A percentile compares a stretch with the other conserved stretches of the same genome.
Evolutionary conservation across 257 asterid genomes (phyloP).

Genomic region (Solanum boliviense): DNA sequence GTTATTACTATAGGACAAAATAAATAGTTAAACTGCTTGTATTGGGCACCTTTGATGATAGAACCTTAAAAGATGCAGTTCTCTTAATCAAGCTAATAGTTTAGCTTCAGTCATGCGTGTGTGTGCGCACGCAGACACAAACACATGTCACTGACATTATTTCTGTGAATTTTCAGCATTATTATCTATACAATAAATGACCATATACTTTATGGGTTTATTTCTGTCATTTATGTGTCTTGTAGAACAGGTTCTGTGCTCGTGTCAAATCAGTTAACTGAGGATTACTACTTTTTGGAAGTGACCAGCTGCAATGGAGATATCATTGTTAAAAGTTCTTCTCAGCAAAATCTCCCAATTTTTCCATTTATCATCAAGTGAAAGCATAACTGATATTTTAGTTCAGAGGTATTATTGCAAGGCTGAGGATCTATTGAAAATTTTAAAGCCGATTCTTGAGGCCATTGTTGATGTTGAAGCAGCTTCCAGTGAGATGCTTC

Average conservation of each 20-base stretch:
- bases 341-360: constrained; percentile 15
- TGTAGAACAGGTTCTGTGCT: background rate
- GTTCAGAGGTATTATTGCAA: constrained; percentile 14
- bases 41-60: background rate
- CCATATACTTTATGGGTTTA: background rate
- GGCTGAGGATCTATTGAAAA: constrained; percentile 19
- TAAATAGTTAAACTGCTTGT: background rate
- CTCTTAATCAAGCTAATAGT: background rate
- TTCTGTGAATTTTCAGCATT: background rate
- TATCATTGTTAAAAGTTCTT: constrained; percentile 13
- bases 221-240: background rate
- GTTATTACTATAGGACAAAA: background rate
- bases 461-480: constrained; percentile 15
- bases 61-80: background rate
- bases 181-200: background rate
- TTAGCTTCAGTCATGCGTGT: background rate
- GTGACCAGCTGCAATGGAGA: constrained; percentile 21
- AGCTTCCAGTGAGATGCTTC: constrained; percentile 20
- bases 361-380: constrained; percentile 12
- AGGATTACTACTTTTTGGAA: background rate
- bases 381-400: constrained; percentile 4
- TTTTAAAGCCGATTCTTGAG: constrained; percentile 18
- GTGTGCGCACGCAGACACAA: background rate
- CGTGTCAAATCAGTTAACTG: background rate
- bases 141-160: background rate